phyloP scores from a whole-genome alignment of 805 yeast genomes.

The Wickerhamomyces bovis region DNA sequence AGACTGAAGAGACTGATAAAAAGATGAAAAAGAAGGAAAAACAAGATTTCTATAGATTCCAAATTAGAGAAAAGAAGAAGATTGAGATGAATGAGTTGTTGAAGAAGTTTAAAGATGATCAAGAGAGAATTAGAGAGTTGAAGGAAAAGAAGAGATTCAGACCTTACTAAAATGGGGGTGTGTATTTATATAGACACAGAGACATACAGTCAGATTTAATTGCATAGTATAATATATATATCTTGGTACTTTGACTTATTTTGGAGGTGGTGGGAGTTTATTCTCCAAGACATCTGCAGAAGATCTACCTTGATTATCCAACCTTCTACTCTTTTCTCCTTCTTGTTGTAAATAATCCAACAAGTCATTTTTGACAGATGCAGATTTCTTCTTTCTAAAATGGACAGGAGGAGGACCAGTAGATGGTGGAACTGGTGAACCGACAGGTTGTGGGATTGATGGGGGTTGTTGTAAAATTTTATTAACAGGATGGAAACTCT shows the following conservation, averaged over 20 bases:
- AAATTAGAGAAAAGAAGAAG: conserved; percentile 89
- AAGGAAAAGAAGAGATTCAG: conserved; percentile 77
- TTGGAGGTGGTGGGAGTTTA: conserved; percentile 28
- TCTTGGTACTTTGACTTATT: conserved; percentile 2
- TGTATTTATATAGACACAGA: too few species aligned
- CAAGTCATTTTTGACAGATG: conserved; percentile 23
- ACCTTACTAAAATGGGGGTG: conserved; percentile 55
- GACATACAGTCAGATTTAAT: conserved; percentile 1
- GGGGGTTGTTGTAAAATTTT: neutral
- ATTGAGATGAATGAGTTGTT: conserved; percentile 85
- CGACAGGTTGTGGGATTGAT: neutral
- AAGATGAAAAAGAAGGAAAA: conserved; percentile 71
- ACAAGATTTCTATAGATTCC: conserved; percentile 92
- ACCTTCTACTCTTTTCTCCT: conserved; percentile 32
- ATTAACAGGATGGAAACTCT: conserved; percentile 8
- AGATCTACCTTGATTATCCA: conserved; percentile 29
- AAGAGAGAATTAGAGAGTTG: conserved; percentile 73
- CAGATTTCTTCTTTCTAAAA: conserved; percentile 21
- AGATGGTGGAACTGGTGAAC: neutral
- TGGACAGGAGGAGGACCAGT: conserved; percentile 22
- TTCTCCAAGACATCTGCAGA: conserved; percentile 12
- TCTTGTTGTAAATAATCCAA: conserved; percentile 37
- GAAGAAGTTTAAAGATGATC: conserved; percentile 82
- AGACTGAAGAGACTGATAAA: conserved; percentile 25
- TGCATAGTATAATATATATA: neutral